These are phyloP conservation scores for Fraxinus velutina DNA, from an alignment of 305 asterid species.

Conservation along the genomic window DNA sequence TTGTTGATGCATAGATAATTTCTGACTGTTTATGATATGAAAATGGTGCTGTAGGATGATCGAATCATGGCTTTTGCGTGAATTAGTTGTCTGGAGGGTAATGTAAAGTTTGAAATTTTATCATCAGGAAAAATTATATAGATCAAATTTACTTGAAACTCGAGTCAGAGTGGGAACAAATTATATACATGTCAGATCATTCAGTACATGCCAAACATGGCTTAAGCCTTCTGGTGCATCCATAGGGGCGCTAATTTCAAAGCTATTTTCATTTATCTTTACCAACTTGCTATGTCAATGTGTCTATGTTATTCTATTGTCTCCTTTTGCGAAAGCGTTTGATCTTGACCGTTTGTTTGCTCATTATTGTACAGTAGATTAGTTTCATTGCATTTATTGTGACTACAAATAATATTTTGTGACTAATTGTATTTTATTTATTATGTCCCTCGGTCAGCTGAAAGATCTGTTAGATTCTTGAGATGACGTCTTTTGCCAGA, in stretches of 20 bases:
- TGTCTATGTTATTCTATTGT: background rate
- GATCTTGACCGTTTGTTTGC: background rate
- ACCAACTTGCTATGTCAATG: background rate
- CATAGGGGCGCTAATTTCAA: background rate
- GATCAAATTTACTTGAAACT: background rate
- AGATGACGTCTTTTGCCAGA: constrained; percentile 82
- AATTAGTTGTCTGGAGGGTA: background rate
- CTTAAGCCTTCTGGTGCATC: background rate
- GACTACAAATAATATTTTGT: background rate
- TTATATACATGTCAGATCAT: background rate
- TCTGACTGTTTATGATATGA: background rate
- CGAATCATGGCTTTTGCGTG: background rate
- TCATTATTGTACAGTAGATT: background rate
- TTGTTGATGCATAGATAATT: background rate
- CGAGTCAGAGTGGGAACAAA: background rate
- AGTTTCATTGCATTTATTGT: background rate
- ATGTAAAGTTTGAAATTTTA: background rate
- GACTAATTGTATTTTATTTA: background rate
- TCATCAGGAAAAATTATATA: background rate
- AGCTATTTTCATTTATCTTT: background rate
- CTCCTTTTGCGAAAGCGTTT: background rate
- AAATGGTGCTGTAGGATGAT: background rate
- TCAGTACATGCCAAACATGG: background rate
- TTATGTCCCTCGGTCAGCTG: constrained; percentile 21
- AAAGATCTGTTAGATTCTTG: constrained; percentile 11